These are phyloP conservation scores for Acmispon strigosus DNA, from an alignment of 306 rosid species.

Conservation along the genomic window DNA sequence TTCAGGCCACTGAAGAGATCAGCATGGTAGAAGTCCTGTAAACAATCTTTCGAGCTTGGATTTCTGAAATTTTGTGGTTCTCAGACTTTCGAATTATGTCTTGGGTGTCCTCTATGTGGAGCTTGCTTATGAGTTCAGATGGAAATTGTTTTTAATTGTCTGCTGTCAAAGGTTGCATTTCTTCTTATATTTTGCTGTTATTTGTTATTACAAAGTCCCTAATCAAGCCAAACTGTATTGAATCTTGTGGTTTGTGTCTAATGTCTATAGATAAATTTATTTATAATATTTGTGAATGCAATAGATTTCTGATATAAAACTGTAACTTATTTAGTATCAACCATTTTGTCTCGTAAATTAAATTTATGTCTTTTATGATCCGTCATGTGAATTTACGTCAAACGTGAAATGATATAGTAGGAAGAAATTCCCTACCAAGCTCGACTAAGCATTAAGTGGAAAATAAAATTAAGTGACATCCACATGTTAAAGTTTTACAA, in stretches of 20 bases:
- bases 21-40: conserved; percentile 20
- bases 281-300: not conserved
- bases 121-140: conserved; percentile 26
- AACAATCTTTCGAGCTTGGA: not conserved
- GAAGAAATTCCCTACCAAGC: no score
- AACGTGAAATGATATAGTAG: no score
- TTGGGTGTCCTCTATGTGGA: conserved; percentile 25
- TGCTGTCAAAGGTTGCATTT: conserved; percentile 6
- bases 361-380: not conserved
- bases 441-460: no score
- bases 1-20: conserved; percentile 21
- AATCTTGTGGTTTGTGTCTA: not conserved
- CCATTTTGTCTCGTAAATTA: not conserved
- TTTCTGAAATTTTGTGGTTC: conserved; percentile 8
- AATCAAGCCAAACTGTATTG: conserved; percentile 14
- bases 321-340: no score
- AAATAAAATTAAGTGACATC: no score
- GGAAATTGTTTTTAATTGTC: not conserved
- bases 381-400: not conserved
- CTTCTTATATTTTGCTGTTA: not conserved
- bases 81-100: conserved; percentile 26
- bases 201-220: not conserved
- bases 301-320: not conserved
- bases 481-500: no score
- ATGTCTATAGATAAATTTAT: not conserved